Base-by-base conservation (phyloP, 2,329 filamentous ascomycete species). In the Cyanodermella asteris region DNA sequence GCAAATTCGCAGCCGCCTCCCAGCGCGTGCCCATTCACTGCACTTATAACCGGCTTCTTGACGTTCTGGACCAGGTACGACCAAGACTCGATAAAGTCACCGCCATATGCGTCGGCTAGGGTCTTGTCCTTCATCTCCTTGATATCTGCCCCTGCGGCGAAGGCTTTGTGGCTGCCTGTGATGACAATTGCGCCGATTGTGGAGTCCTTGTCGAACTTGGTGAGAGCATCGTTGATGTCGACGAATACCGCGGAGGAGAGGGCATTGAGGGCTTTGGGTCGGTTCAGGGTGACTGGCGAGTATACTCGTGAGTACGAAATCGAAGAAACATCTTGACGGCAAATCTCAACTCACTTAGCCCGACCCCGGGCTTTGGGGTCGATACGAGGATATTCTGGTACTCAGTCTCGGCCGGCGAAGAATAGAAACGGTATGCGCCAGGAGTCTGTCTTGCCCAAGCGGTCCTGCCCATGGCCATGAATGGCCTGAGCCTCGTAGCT, bases 101-200 rank as follows among this genome's bases (percentile, higher is more conserved):
- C 68, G 23, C 68, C 75, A 56, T 93, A 94, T 19, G 87, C 84
- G 35, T 72, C 59, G 34, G 76, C 66, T 53, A 97, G 97, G 28
- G 72, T 82, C 19, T 93, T 67, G 31, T 80, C 72, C 16, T 80
- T 76, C 87, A 97, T 97, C 53, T 97, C 87, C 53, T 94, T 94
- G 58, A 97, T 97, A 51, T 97, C 87, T 32, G 87, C 87, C 25
- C 87, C 87, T 22, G 87, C 84, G 46, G 84, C 84, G 44, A 93
- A 97, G 20, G 84, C 82, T 50, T 73, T 80, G 36, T 80, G 61
- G 22, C 74, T 90, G 28, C 87, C 87, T 1, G 87, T 93, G 30
- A 97, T 59, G 30, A 97, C 51, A 38, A 91, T 78, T 38, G 72
- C 73, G 7, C 67, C 65, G 35, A 81, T 72, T 16, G 62, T 58